These are phyloP conservation scores for Hypsizygus marmoreus DNA, from an alignment of 768 basidiomycete species.

Conservation along the genomic window DNA sequence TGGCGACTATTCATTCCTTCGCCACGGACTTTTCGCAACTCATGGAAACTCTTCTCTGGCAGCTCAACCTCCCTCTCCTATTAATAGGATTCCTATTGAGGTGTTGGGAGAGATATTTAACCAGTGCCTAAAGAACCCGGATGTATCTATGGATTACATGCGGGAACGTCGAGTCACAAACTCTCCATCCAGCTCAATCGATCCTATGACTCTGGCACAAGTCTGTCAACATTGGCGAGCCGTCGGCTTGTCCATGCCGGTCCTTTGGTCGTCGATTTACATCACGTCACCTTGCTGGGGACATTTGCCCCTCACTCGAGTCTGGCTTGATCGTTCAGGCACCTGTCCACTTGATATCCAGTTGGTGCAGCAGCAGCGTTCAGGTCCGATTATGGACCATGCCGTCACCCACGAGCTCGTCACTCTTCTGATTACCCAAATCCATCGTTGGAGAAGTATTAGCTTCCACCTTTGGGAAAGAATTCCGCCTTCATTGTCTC, in stretches of 20 bases:
- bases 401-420: constrained; percentile 6
- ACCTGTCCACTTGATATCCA: not conserved
- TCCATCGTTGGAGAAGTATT: constrained; percentile 8
- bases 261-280: constrained; percentile 3
- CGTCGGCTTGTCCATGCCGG: not conserved
- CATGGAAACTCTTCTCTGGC: too few relatives aligned
- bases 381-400: not conserved
- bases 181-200: too few relatives aligned
- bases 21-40: too few relatives aligned
- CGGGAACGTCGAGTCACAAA: too few relatives aligned
- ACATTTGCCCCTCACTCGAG: not conserved
- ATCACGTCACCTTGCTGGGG: constrained; percentile 2
- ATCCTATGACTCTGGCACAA: constrained; percentile 7
- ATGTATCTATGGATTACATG: too few relatives aligned
- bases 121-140: too few relatives aligned
- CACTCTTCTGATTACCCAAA: constrained; percentile 8
- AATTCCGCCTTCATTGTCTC: constrained; percentile 1
- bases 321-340: constrained; percentile 8
- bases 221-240: constrained; percentile 6
- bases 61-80: too few relatives aligned
- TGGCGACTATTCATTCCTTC: too few relatives aligned
- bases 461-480: constrained; percentile 6
- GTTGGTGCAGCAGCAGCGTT: constrained; percentile 2
- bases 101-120: too few relatives aligned
- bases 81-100: too few relatives aligned